phyloP scores from a whole-genome alignment of 768 basidiomycete genomes.

The Heimioporus sp. region DNA sequence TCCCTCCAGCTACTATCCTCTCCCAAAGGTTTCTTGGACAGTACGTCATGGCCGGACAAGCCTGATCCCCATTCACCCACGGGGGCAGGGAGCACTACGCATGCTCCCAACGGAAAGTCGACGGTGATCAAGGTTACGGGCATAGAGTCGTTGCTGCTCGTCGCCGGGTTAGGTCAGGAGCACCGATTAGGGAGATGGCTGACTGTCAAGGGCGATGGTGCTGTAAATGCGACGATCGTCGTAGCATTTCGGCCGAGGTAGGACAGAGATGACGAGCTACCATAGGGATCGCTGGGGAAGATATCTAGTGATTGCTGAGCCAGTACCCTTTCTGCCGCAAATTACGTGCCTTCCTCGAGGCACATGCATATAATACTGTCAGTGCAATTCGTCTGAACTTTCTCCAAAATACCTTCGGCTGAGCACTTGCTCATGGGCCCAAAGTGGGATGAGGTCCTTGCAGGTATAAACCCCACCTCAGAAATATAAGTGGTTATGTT shows the following conservation, averaged over 20 bases:
- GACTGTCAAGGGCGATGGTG: slow-evolving; percentile 65
- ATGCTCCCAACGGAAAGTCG: slow-evolving; percentile 1
- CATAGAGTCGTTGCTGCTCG: slow-evolving; percentile 50
- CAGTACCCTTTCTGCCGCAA: too few species aligned
- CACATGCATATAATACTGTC: too few species aligned
- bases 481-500: too few species aligned
- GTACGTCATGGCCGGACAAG: slow-evolving; percentile 40
- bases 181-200: slow-evolving; percentile 90
- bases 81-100: background rate
- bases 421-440: too few species aligned
- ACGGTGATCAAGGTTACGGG: slow-evolving; percentile 28
- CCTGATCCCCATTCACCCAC: background rate
- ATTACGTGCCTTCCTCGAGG: too few species aligned
- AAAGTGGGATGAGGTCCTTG: too few species aligned
- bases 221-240: slow-evolving; percentile 70
- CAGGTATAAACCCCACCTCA: too few species aligned
- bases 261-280: background rate
- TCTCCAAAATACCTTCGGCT: too few species aligned
- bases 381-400: too few species aligned
- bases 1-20: slow-evolving; percentile 78
- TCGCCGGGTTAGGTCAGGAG: slow-evolving; percentile 85
- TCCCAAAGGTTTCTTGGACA: slow-evolving; percentile 39
- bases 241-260: slow-evolving; percentile 46
- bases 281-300: too few species aligned
- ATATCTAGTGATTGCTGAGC: too few species aligned